Evolutionary conservation across 192 early-diverging fungal species (phyloP).

Genomic region (Allomyces macrogynus): DNA sequence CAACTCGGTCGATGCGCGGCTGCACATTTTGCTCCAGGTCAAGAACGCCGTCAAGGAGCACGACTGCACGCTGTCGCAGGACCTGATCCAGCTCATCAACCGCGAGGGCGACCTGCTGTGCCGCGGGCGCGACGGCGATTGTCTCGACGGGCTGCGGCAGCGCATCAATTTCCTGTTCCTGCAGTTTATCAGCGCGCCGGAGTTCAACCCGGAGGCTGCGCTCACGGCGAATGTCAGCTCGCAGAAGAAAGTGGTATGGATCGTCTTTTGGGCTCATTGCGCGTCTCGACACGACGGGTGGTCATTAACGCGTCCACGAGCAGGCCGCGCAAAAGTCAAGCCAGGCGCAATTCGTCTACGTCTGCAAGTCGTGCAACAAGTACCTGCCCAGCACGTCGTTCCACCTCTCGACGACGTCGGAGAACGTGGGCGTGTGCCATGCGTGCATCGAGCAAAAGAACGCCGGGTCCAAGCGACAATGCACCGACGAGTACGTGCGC

Average conservation of each 20-base stretch:
- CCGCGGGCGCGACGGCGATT: slow-evolving; percentile 22
- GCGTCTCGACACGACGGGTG: no score
- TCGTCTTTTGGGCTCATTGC: background rate
- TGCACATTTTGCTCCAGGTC: slow-evolving; percentile 36
- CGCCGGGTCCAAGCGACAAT: slow-evolving; percentile 21
- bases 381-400: slow-evolving; percentile 37
- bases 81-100: slow-evolving; percentile 38
- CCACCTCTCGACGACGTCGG: slow-evolving; percentile 35
- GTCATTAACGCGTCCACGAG: no score
- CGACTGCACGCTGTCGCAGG: slow-evolving; percentile 32
- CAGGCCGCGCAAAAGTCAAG: background rate
- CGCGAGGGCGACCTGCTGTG: slow-evolving; percentile 35
- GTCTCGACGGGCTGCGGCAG: slow-evolving; percentile 31
- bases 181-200: slow-evolving; percentile 36
- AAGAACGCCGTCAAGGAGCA: slow-evolving; percentile 46
- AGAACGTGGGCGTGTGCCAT: slow-evolving; percentile 31
- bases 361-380: slow-evolving; percentile 30
- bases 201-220: slow-evolving; percentile 31
- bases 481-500: slow-evolving; percentile 27
- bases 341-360: slow-evolving; percentile 17
- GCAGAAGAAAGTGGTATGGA: slow-evolving; percentile 19
- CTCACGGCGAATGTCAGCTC: slow-evolving; percentile 3
- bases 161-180: slow-evolving; percentile 30
- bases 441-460: slow-evolving; percentile 24
- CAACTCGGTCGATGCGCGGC: slow-evolving; percentile 28